Base-by-base conservation (phyloP, 1,284 basidiomycete genomes). In the Rhodotorula sp. region DNA sequence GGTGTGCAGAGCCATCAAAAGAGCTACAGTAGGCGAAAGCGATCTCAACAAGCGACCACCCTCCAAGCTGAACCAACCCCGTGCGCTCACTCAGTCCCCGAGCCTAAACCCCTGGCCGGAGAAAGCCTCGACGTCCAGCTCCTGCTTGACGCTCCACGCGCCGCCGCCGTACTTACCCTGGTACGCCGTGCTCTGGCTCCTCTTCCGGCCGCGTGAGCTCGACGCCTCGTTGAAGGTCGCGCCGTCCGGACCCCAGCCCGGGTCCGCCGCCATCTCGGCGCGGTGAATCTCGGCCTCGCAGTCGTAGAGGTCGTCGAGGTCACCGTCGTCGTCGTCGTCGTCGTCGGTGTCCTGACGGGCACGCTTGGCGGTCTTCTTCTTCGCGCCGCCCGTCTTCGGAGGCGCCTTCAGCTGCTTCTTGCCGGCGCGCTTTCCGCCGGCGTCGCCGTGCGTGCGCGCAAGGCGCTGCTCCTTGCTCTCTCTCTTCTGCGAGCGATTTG, bases 121-220 rank as follows among this genome's bases (percentile, higher is more conserved):
- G 64, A 65, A 65, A 56, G 55, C 17, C 41, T 65, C 46, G 46
- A 42, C 45, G 7, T 57, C 64, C 34, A 5, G 34, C 48, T 57
- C 55, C 41, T 65, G 56, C 64, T 56, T 56, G 62, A 54, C 62
- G 2, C 46, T 62, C 27, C 45, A 50, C 5, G 45, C 27, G 4
- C 54, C 54, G 46, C 54, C 46, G 34, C 25, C 27, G 27, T 46
- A 19, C 17, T 45, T 27, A n/a, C 42, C 42, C 50, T 17, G 42
- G 61, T 44, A 52, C 57, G 57, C 44, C n/a, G 23, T n/a, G 5
- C 23, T 19, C 10, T 10, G 23, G 23, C 25, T 3, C 23, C 44
- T 44, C 44, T 45, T 12, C 44, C 57, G 57, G 13, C 57, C 19
- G 44, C 44, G 44, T 14, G 41, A 21, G n/a, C 21, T 58, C 25